A percentile compares a stretch with the other conserved stretches of the same genome.
phyloP scores from a whole-genome alignment of 192 early-diverging fungal genomes.

The Helicostylum pulchrum region DNA sequence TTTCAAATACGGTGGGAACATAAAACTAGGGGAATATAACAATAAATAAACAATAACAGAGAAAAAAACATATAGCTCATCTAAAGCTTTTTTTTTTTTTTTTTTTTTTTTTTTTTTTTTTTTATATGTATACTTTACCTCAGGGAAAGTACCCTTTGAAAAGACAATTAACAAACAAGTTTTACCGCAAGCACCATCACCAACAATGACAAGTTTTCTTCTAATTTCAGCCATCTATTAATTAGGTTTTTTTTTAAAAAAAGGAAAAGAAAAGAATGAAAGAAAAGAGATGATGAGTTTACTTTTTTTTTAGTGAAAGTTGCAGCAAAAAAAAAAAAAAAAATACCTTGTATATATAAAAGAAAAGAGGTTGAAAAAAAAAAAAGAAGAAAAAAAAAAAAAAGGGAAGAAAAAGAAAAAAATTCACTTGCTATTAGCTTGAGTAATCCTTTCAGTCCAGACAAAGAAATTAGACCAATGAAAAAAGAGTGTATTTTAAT shows the following conservation, averaged over 20 bases:
- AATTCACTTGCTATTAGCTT: not conserved
- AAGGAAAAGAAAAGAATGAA: too few species aligned
- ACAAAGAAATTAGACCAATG: not conserved
- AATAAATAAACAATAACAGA: not conserved
- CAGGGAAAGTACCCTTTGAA: slow-evolving; percentile 81
- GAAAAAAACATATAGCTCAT: not conserved
- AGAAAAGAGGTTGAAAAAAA: not conserved
- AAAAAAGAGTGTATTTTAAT: too few species aligned
- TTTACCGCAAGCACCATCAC: slow-evolving; percentile 92
- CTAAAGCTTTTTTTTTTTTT: slow-evolving; percentile 74
- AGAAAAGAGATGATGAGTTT: too few species aligned
- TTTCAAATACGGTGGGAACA: slow-evolving; percentile 94
- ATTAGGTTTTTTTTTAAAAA: slow-evolving; percentile 67
- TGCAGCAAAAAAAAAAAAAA: not conserved
- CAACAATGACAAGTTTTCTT: slow-evolving; percentile 90
- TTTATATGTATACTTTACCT: slow-evolving; percentile 74
- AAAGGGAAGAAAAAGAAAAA: slow-evolving; percentile 9
- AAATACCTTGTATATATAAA: not conserved
- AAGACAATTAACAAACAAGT: slow-evolving; percentile 87
- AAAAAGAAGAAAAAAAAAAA: not conserved
- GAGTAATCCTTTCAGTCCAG: not conserved
- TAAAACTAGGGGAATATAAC: slow-evolving; percentile 41
- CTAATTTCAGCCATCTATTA: slow-evolving; percentile 70
- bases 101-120: slow-evolving; percentile 87
- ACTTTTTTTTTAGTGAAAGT: too few species aligned